Percentiles rank a stretch among this genome's conserved stretches.
These are phyloP conservation scores for Vitis rupestris DNA, from an alignment of 164 flowering plant genomes.

Conservation along the genomic window DNA sequence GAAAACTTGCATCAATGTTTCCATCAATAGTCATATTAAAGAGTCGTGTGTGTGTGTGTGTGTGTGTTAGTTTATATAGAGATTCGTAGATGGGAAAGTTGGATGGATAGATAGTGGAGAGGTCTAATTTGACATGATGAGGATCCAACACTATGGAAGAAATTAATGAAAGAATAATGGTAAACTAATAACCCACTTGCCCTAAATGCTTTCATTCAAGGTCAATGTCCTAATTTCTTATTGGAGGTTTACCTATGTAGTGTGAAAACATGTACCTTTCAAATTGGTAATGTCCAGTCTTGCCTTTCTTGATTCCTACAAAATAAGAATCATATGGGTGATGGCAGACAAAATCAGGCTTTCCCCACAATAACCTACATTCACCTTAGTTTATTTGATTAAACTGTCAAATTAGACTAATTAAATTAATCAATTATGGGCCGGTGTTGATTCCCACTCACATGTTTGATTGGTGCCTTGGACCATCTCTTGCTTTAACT, in stretches of 20 bases:
- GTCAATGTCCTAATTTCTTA: conserved; percentile 8
- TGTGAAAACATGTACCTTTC: conserved; percentile 16
- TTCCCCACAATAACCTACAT: conserved; percentile 28
- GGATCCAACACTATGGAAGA: conserved; percentile 3
- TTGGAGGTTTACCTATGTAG: conserved; percentile 3
- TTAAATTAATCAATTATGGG: too few species aligned
- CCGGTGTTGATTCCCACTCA: too few species aligned
- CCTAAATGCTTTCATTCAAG: conserved; percentile 2
- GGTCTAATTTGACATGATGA: conserved; percentile 1
- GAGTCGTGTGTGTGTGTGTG: too few species aligned
- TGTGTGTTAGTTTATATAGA: too few species aligned
- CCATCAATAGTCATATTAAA: too few species aligned
- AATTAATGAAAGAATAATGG: neutral
- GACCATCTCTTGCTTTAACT: too few species aligned
- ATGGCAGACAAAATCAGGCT: conserved; percentile 58
- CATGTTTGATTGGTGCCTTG: too few species aligned
- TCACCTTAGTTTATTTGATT: conserved; percentile 3
- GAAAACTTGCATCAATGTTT: too few species aligned
- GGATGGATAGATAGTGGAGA: too few species aligned
- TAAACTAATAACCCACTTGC: conserved; percentile 12
- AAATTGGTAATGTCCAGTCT: conserved; percentile 34
- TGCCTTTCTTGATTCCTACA: conserved; percentile 44
- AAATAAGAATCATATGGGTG: conserved; percentile 2
- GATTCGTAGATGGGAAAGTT: too few species aligned
- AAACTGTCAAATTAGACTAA: too few species aligned